Base-by-base conservation (phyloP, 1,284 basidiomycete species). In the Ustilago cynodontis region DNA sequence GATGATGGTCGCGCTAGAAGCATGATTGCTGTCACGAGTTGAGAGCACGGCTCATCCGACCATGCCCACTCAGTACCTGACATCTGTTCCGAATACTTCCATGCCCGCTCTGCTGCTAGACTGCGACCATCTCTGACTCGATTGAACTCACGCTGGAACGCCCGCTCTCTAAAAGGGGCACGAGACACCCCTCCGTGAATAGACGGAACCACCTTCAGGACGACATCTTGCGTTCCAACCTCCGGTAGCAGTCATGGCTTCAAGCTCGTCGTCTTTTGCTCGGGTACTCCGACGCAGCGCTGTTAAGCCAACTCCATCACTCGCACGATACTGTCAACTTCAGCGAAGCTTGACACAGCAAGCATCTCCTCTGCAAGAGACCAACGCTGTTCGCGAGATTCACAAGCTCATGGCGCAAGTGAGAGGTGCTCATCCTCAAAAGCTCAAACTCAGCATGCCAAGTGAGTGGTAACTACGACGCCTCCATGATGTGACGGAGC, bases 391-490 rank as follows among this genome's bases (percentile, higher is more conserved):
- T 2, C 71, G 78, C 13, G 62, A 65, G 29, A 73, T 80, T 22
- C 51, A 71, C 55, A 72, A 67, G 56, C 71, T 80, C 45, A 77
- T 77, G 65, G 72, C 76, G 47, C 61, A 72, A 47, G 74, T 79
- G 22, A 53, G 74, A 52, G 63, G 72, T 9, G 53, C 54, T 3
- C 59, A 72, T 62, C 74, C 67, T 16, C 75, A 77, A 39, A 69
- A 65, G 28, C 70, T 77, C 66, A 77, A 72, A 29, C 66, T 73
- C 24, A 68, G 66, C 52, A 72, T 77, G 70, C 75, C 75, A 9
- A 73, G 72, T 75, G 24, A 75, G 72, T 63, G 3, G n/a, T n/a
- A 8, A 8, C 5, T 11, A 29, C 54, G 35, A 3, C 16, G 37
- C 43, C 26, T 45, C 14, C 26, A 24, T 28, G 11, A 26, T 11